Conservation (phyloP, 1,139 yeast genomes). For the Magnusiomyces ingens region DNA sequence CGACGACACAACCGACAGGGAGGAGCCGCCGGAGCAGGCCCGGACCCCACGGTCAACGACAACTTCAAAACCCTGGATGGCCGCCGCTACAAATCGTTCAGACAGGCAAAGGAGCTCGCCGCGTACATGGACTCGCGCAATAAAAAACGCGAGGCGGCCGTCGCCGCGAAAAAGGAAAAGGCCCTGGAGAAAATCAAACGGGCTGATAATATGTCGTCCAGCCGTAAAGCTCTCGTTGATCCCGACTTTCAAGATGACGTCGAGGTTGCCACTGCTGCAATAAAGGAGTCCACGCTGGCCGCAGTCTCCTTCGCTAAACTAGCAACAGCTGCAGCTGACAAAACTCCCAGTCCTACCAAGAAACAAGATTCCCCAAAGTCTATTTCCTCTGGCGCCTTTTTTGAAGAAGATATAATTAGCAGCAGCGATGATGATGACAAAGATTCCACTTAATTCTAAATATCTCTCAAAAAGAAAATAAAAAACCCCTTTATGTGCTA, state of each 20-base stretch:
- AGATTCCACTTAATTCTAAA: too few relatives aligned
- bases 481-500: not conserved
- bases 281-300: not conserved
- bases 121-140: conserved; percentile 27
- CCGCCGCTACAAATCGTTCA: conserved; percentile 31
- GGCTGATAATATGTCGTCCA: not conserved
- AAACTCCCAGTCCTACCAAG: not conserved
- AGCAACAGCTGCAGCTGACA: not conserved
- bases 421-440: not conserved
- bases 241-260: not conserved
- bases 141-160: not conserved
- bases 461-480: too few relatives aligned
- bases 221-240: not conserved
- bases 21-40: not conserved
- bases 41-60: conserved; percentile 27
- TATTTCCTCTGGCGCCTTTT: not conserved
- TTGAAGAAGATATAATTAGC: not conserved
- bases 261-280: not conserved
- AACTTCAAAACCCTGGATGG: conserved; percentile 38
- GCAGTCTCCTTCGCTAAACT: not conserved
- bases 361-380: not conserved
- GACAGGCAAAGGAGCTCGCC: conserved; percentile 33
- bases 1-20: conserved; percentile 18
- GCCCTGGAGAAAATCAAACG: not conserved
- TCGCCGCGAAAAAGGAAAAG: not conserved